Percentiles rank a stretch among this genome's conserved stretches.
Evolutionary conservation across 352 stramenopile genomes (phyloP).

Genomic region (Phytopythium mirpurense): DNA sequence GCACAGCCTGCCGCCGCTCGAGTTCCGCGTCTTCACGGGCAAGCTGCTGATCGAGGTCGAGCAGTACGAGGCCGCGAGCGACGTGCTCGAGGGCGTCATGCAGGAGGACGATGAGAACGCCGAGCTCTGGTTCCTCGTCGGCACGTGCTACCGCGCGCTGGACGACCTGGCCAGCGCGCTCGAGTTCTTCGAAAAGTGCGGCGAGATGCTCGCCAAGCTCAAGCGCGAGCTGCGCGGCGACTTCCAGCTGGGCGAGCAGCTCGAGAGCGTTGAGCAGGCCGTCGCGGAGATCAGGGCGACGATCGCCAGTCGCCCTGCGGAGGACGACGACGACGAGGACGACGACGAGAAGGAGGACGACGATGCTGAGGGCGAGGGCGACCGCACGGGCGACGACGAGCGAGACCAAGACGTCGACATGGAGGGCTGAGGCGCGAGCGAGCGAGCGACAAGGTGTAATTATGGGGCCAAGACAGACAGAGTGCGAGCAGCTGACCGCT

Average conservation of each 20-base stretch:
- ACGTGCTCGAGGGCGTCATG: slow-evolving; percentile 85
- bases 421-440: slow-evolving; percentile 42
- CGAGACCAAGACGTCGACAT: slow-evolving; percentile 75
- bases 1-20: slow-evolving; percentile 68
- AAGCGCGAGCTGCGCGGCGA: slow-evolving; percentile 65
- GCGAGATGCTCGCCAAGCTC: slow-evolving; percentile 72
- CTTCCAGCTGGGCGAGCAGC: slow-evolving; percentile 74
- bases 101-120: slow-evolving; percentile 88
- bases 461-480: slow-evolving; percentile 7
- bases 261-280: slow-evolving; percentile 69
- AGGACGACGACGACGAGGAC: slow-evolving; percentile 48
- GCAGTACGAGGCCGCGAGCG: slow-evolving; percentile 71
- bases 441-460: slow-evolving; percentile 13
- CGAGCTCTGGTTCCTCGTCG: slow-evolving; percentile 87
- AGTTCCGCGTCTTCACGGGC: slow-evolving; percentile 79
- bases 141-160: slow-evolving; percentile 83
- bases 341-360: slow-evolving; percentile 38
- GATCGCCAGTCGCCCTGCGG: slow-evolving; percentile 51
- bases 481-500: neutral
- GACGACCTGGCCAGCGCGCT: slow-evolving; percentile 75
- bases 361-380: slow-evolving; percentile 34
- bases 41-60: slow-evolving; percentile 87
- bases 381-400: slow-evolving; percentile 17
- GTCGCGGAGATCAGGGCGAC: slow-evolving; percentile 45
- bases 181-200: slow-evolving; percentile 85